phyloP scores from a whole-genome alignment of 352 stramenopile genomes.

The Phytophthora ohioensis region DNA sequence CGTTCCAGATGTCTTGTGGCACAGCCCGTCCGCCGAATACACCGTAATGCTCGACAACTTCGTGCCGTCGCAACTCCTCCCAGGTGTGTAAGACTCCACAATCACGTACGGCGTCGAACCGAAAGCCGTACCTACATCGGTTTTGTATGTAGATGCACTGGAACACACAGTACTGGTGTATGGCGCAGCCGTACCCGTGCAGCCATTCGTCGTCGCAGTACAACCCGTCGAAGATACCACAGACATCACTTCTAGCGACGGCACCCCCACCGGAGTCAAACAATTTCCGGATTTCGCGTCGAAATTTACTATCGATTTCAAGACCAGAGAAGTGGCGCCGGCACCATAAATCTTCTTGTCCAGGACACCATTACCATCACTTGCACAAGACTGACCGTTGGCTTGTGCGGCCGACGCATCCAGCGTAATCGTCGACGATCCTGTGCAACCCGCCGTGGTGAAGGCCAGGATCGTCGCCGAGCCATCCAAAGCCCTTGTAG shows the following conservation, averaged over 20 bases:
- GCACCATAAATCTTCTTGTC: slow-evolving; percentile 14
- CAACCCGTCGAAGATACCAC: background rate
- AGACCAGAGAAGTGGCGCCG: background rate
- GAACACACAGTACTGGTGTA: background rate
- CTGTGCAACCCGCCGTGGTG: too few species aligned
- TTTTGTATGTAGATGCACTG: background rate
- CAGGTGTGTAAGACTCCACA: background rate
- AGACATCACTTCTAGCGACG: background rate
- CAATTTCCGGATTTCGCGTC: background rate
- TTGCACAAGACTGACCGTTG: too few species aligned
- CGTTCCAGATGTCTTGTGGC: background rate
- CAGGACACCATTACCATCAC: too few species aligned
- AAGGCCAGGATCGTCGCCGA: too few species aligned
- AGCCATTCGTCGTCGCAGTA: background rate
- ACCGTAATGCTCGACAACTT: background rate
- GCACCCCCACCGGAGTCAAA: background rate
- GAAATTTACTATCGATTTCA: background rate
- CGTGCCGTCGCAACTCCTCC: background rate
- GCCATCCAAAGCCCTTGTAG: too few species aligned
- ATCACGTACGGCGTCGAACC: too few species aligned
- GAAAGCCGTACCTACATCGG: background rate
- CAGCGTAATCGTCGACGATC: too few species aligned
- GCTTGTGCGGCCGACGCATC: too few species aligned
- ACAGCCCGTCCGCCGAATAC: slow-evolving; percentile 1
- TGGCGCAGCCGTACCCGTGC: background rate